Conservation (phyloP, 2,329 filamentous ascomycete genomes). For the Pseudogymnoascus sp. region DNA sequence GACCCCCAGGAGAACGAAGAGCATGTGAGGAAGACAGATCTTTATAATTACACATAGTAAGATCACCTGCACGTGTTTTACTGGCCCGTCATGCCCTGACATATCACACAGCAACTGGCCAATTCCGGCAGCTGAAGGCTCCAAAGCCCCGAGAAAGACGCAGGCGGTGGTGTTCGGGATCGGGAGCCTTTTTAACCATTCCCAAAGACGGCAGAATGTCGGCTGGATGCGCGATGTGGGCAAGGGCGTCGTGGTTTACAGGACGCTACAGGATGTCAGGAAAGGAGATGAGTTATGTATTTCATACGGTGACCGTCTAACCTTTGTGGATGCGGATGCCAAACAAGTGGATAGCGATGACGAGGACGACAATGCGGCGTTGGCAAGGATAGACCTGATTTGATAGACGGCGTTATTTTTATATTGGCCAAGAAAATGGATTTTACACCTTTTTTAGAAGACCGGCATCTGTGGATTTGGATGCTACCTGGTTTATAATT, state of each 20-base stretch:
- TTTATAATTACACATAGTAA: conserved; percentile 51
- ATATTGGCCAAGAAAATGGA: background rate
- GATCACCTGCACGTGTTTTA: conserved; percentile 11
- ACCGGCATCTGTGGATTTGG: background rate
- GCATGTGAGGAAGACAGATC: conserved; percentile 40
- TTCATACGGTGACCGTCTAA: conserved; percentile 29
- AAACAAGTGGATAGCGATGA: conserved; percentile 15
- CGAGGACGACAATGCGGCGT: conserved; percentile 23
- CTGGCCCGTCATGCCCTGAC: background rate
- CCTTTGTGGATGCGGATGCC: conserved; percentile 29
- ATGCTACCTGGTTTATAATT: background rate
- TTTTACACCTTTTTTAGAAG: background rate
- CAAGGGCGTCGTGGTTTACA: conserved; percentile 39
- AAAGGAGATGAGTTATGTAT: conserved; percentile 47
- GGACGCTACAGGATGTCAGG: conserved; percentile 38
- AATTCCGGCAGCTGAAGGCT: conserved; percentile 19
- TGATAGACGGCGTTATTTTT: background rate
- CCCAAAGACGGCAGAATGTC: conserved; percentile 42
- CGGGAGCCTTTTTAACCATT: conserved; percentile 52
- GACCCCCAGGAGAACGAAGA: conserved; percentile 37
- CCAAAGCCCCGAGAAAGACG: conserved; percentile 23
- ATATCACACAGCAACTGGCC: conserved; percentile 25
- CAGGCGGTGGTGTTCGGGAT: conserved; percentile 48
- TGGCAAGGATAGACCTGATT: conserved; percentile 24
- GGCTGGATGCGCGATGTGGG: conserved; percentile 43